Conservation (phyloP, 2,329 filamentous ascomycete genomes). For the Daldinia sp. region DNA sequence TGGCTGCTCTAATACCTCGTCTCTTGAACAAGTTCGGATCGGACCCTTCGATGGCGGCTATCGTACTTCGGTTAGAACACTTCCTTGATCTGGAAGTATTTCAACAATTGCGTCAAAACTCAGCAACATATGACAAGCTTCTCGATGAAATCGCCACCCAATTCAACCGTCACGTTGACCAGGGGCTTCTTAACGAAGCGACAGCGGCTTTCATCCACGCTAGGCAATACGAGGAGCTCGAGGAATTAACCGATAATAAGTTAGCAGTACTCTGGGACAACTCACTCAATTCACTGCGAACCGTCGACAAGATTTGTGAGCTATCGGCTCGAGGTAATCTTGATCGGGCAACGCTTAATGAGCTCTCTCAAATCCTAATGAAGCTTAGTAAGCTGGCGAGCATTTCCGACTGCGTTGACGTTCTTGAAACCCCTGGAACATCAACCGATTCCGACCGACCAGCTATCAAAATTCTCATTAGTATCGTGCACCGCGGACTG, state of each 20-base stretch:
- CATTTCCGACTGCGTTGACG: constrained; percentile 78
- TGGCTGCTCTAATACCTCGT: constrained; percentile 81
- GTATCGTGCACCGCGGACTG: constrained; percentile 77
- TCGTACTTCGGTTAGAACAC: constrained; percentile 85
- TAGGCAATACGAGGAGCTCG: constrained; percentile 84
- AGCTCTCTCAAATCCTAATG: constrained; percentile 76
- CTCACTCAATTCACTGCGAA: constrained; percentile 74
- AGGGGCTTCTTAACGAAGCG: constrained; percentile 84
- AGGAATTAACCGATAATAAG: constrained; percentile 84
- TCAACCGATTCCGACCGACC: constrained; percentile 57
- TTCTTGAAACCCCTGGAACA: constrained; percentile 71
- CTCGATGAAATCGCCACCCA: constrained; percentile 94
- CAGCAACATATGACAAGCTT: constrained; percentile 79
- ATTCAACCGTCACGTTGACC: constrained; percentile 90
- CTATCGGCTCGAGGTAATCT: constrained; percentile 77
- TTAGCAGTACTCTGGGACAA: constrained; percentile 88
- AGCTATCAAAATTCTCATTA: constrained; percentile 74
- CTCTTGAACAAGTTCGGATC: constrained; percentile 93
- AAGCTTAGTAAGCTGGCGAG: constrained; percentile 83
- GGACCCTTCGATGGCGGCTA: constrained; percentile 83
- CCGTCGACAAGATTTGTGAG: constrained; percentile 74
- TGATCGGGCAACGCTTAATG: constrained; percentile 68
- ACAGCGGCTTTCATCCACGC: constrained; percentile 84
- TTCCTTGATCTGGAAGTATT: constrained; percentile 88
- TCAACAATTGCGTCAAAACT: constrained; percentile 86